A percentile compares a stretch with the other conserved stretches of the same genome.
phyloP scores from a whole-genome alignment of 2,329 filamentous ascomycete genomes.

The Chaetomium sp. region DNA sequence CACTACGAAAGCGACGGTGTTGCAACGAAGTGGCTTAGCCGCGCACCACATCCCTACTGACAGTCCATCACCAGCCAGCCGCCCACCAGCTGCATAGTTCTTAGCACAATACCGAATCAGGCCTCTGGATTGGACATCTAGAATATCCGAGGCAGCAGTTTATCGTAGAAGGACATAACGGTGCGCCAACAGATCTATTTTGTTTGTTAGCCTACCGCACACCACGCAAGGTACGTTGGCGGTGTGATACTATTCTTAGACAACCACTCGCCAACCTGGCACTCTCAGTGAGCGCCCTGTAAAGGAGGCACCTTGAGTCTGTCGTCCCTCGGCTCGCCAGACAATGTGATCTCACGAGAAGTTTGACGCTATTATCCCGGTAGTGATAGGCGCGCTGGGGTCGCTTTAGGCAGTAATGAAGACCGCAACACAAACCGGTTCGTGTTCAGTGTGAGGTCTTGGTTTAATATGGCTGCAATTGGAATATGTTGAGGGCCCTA shows the following conservation, averaged over 20 bases:
- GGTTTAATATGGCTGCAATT: no score
- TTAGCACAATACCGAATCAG: not conserved
- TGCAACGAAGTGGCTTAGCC: not conserved
- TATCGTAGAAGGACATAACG: not conserved
- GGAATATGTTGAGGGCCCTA: no score
- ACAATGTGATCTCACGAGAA: not conserved
- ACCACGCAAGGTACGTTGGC: not conserved
- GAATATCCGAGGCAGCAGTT: not conserved
- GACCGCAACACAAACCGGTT: no score
- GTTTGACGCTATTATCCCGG: no score
- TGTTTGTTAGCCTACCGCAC: not conserved
- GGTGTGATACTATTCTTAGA: not conserved
- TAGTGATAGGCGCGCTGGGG: not conserved
- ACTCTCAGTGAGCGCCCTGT: not conserved
- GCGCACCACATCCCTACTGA: not conserved
- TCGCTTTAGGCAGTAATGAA: no score
- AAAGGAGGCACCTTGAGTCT: not conserved
- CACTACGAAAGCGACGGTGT: not conserved
- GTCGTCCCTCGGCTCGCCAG: not conserved
- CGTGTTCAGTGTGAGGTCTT: no score
- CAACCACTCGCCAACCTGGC: not conserved
- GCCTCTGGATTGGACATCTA: not conserved
- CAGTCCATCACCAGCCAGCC: constrained; percentile 6
- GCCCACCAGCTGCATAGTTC: not conserved
- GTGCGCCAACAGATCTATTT: not conserved